Evolutionary conservation across 2,329 filamentous ascomycete species (phyloP).

Genomic region (Didymella pomorum): DNA sequence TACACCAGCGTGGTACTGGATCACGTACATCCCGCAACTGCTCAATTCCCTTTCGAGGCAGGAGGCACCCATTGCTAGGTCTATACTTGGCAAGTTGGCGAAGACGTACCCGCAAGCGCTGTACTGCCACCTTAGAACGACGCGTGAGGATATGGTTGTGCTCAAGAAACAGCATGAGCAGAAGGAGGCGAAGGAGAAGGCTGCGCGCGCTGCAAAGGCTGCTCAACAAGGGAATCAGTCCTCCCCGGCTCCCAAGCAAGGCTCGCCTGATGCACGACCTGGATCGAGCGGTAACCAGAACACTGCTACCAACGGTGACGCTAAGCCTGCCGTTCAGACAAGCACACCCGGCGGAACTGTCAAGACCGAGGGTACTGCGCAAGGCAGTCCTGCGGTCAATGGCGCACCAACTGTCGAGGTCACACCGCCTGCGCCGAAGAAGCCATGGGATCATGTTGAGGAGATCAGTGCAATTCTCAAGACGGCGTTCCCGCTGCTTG

Average conservation of each 20-base stretch:
- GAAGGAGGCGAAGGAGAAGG: constrained; percentile 66
- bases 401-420: constrained; percentile 31
- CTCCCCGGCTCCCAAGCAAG: constrained; percentile 49
- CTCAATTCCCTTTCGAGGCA: constrained; percentile 90
- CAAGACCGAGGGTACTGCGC: constrained; percentile 50
- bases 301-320: constrained; percentile 44
- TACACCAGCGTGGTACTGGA: constrained; percentile 99
- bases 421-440: constrained; percentile 61
- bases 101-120: constrained; percentile 94
- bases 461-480: constrained; percentile 96
- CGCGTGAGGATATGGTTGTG: constrained; percentile 87
- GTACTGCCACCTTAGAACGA: constrained; percentile 94
- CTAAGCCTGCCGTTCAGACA: constrained; percentile 63
- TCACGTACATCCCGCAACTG: constrained; percentile 96
- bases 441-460: constrained; percentile 95
- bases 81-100: constrained; percentile 89
- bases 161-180: constrained; percentile 87
- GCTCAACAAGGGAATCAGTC: constrained; percentile 68
- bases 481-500: constrained; percentile 94
- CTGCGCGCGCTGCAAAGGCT: constrained; percentile 52
- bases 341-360: constrained; percentile 49
- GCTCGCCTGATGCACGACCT: constrained; percentile 46
- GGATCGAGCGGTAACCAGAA: constrained; percentile 44
- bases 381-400: constrained; percentile 43
- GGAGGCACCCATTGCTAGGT: constrained; percentile 85